Evolutionary conservation across 2,329 filamentous ascomycete species (phyloP).

Genomic region (Fusarium piperis): DNA sequence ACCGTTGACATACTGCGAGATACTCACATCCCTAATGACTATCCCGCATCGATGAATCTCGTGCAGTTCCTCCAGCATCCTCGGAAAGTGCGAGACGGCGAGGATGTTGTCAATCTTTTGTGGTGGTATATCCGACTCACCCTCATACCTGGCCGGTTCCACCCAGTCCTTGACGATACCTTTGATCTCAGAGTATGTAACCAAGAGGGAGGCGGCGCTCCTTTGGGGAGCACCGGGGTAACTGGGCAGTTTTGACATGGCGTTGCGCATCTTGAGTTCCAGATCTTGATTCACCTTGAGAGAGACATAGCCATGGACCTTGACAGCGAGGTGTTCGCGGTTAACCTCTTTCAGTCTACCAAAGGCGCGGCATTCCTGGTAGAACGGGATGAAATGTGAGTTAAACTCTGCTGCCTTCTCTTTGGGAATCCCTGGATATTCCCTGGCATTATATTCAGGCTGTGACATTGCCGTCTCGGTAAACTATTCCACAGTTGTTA

Average conservation of each 20-base stretch:
- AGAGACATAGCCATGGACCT: slow-evolving; percentile 5
- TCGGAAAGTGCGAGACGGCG: background rate
- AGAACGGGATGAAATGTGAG: slow-evolving; percentile 4
- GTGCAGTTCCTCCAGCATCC: slow-evolving; percentile 4
- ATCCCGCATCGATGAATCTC: slow-evolving; percentile 3
- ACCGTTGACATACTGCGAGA: slow-evolving; percentile 12
- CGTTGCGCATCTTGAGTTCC: background rate
- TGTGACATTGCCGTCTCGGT: background rate
- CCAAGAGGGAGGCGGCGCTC: background rate
- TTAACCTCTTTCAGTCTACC: background rate
- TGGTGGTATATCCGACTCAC: background rate
- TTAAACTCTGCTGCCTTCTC: background rate
- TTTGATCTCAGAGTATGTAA: background rate
- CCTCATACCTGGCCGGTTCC: background rate
- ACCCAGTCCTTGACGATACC: slow-evolving; percentile 23
- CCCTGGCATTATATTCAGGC: background rate
- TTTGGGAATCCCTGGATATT: background rate
- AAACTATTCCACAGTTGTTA: background rate
- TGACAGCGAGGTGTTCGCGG: slow-evolving; percentile 5
- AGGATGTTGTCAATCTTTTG: background rate
- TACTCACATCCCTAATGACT: background rate
- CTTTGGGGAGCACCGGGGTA: background rate
- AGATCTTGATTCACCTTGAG: background rate
- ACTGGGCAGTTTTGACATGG: background rate
- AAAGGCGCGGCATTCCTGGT: slow-evolving; percentile 17